Evolutionary conservation across 768 basidiomycete species (phyloP).

Genomic region (Suillus placidus): DNA sequence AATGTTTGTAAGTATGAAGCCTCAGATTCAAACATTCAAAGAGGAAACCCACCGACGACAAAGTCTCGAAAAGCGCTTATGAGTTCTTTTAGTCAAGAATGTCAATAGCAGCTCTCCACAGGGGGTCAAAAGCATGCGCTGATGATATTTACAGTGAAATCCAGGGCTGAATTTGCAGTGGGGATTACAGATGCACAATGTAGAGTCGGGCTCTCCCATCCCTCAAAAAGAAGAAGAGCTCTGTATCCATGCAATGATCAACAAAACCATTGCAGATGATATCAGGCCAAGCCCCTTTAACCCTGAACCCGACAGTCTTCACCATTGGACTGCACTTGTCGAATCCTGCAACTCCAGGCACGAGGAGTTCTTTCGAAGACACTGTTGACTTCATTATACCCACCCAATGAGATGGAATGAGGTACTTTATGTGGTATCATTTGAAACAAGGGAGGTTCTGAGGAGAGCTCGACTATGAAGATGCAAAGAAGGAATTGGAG

Average conservation of each 20-base stretch:
- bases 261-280: background rate
- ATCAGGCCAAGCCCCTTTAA: background rate
- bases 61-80: too few relatives aligned
- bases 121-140: too few relatives aligned
- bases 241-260: background rate
- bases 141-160: too few relatives aligned
- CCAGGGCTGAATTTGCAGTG: too few relatives aligned
- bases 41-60: too few relatives aligned
- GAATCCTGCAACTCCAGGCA: background rate
- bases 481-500: background rate
- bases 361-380: background rate
- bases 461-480: background rate
- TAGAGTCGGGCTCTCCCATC: too few relatives aligned
- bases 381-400: background rate
- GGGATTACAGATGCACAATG: too few relatives aligned
- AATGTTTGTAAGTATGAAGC: too few relatives aligned
- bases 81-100: too few relatives aligned
- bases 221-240: background rate
- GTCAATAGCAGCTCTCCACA: too few relatives aligned
- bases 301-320: background rate
- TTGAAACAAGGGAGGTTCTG: background rate
- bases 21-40: too few relatives aligned
- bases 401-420: background rate
- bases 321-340: background rate
- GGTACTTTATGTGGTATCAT: background rate